A percentile compares a stretch with the other conserved stretches of the same genome.
Conservation (phyloP, 169 alveolate genomes). For the Neospora caninum region DNA sequence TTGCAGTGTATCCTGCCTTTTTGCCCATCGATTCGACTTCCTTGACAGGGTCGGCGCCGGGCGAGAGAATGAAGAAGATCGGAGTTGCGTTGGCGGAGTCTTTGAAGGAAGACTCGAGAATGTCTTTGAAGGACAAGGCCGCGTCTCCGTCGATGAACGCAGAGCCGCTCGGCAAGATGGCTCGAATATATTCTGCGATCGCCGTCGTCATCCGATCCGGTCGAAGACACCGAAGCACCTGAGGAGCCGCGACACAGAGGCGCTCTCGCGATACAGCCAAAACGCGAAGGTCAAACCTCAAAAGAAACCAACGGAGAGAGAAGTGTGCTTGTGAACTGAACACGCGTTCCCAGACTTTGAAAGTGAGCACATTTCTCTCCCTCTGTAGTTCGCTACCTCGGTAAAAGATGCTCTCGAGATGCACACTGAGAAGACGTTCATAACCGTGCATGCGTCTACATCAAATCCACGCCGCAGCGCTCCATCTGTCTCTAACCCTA, state of each 20-base stretch:
- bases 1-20: constrained; percentile 83
- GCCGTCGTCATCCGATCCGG: constrained; percentile 96
- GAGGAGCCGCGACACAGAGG: not conserved
- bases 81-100: constrained; percentile 91
- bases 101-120: constrained; percentile 85
- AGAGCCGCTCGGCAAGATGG: constrained; percentile 92
- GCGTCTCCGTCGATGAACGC: constrained; percentile 92
- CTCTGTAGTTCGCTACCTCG: too few species aligned
- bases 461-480: too few species aligned
- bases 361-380: too few species aligned
- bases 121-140: constrained; percentile 88
- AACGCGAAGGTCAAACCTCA: not conserved
- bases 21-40: constrained; percentile 88
- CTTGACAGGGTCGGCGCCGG: constrained; percentile 93
- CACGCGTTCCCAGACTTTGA: too few species aligned
- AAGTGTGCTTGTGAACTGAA: not conserved
- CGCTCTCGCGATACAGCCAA: not conserved
- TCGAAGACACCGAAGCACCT: constrained; percentile 92
- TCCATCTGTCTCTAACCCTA: too few species aligned
- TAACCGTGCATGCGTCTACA: too few species aligned
- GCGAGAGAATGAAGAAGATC: constrained; percentile 92
- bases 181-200: constrained; percentile 90
- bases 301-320: not conserved
- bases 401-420: too few species aligned
- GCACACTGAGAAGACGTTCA: too few species aligned